Base-by-base conservation (phyloP, 2,329 filamentous ascomycete species). In the Parastagonospora avenae region DNA sequence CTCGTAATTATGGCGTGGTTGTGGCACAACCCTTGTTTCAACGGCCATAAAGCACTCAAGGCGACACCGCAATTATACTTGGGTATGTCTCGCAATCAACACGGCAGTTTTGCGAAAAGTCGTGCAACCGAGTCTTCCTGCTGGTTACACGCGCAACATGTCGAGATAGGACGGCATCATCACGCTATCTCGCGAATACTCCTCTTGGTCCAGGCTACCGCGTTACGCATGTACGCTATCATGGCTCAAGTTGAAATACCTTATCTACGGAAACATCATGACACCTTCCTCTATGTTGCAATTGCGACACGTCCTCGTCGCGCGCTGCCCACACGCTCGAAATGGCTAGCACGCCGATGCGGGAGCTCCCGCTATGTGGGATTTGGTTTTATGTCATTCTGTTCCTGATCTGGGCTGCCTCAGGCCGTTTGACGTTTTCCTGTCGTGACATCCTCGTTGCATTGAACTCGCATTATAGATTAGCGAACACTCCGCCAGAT, bases 341-440 rank as follows among this genome's bases (percentile, higher is more conserved):
- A 45, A 41, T 24, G 54, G 55, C 43, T 65, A 65, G 57, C 32
- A 42, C 38, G 28, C 33, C 63, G 63, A 46, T 46, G 9, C 43
- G 43, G 63, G 63, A 64, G 59, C 46, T 57, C 33, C 63, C 63
- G 62, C n/a, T n/a, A 28, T 12, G 16, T 56, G 50, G 56, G 52
- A 50, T 42, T 24, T 16, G 12, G 38, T 40, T 46, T 30, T 49
- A 42, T 40, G 57, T 57, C 47, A n/a, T 51, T 50, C 45, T 31
- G 46, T 55, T 49, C 53, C 54, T 28, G 35, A 52, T 53, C 16
- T 36, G 44, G 46, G 16, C 29, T 37, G 29, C 19, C 29, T 31
- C 39, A 29, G 4, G 10, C 10, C 12, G 19, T 47, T 50, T 42
- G 35, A 31, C 41, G 48, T 33, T 47, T 15, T 11, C 36, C 42